Base-by-base conservation (phyloP, 164 flowering plant genomes). In the Stephania japonica region DNA sequence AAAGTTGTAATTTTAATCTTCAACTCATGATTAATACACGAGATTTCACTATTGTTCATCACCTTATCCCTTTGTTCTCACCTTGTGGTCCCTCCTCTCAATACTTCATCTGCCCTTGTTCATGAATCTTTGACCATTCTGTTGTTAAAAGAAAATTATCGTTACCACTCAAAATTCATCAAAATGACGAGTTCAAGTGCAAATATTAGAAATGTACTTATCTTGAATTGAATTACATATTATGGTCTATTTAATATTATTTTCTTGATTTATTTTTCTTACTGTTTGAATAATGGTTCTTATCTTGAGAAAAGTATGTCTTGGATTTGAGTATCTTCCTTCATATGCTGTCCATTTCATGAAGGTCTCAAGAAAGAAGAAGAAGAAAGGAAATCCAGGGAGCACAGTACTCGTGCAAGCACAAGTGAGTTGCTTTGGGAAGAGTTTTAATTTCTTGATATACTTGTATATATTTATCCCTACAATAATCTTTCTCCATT, bases 341-440 rank as follows among this genome's bases (percentile, higher is more conserved):
- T 62, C 10, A n/a, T 76, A 80, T 38, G 53, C 70, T 16, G 56
- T 80, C 66, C 66, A 14, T 72, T 75, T 72, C 26, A 7, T 38
- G 27, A 75, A 92, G 98, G 83, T 76, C 85, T 90, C 27, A 89
- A 92, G 85, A 88, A 91, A 85, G 97, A 91, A 81, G 96, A 90
- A 81, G 92, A 91, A 83, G 92, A 90, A 86, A 83, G 81, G 80
- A 88, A 75, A 78, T 85, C 90, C 62, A 85, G 76, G 79, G 83
- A 80, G 73, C 84, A 87, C 32, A 73, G 24, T 75, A 61, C 47
- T 53, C 80, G 73, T 32, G 66, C 61, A 38, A 85, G 49, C 65
- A 72, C 85, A 71, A 91, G 98, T 90, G 49, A 85, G 91, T 75
- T 6, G 50, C 23, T 74, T 24, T 32, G 4, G 25, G 43, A 50